Evolutionary conservation across 2,329 filamentous ascomycete species (phyloP), one percentile per base, ranked within the genome.

Genomic region (Xylaria sp.): DNA sequence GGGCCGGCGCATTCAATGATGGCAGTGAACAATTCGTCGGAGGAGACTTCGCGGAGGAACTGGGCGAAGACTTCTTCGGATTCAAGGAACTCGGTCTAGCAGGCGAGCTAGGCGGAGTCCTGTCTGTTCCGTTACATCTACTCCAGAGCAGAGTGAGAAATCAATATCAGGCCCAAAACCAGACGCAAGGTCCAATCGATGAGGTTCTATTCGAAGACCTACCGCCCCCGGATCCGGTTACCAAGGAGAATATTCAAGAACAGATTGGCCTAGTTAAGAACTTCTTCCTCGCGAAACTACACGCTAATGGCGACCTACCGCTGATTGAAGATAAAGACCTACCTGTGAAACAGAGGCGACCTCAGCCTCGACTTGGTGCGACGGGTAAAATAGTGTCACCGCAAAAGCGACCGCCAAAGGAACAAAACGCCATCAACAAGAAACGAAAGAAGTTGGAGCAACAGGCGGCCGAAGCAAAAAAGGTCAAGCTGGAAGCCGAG

Each of bases 51-150:
- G 95, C 95, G 0, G 95, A 97, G 74, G 95, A 99, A 70, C 90
- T 99, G 11, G 94, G 93, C 63, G 95, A 99, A 80, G 95, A 99
- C 78, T 99, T 97, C 85, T 99, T 99, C 72, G 95, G 95, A 27
- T 98, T 99, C 85, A 93, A 93, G 74, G 93, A 96, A 62, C 86
- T 99, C 46, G 95, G 95, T 43, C 84, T 99, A 60, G 93, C 97
- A 71, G 90, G 88, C 69, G 95, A 99, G 74, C 90, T 98, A 73
- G 93, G 93, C 17, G 89, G 94, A 31, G 90, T 90, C 68, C 86
- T 98, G 63, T 93, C 91, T 54, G 95, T 99, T 35, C 95, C 96
- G 23, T 83, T 99, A 60, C 95, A 99, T 78, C 86, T 99, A 19
- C 85, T 99, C 27, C 95, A 98, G 74, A 93, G 92, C 68, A 88